Evolutionary conservation across 345 rosid genomes (phyloP).

Genomic region (Fremontodendron californicum): DNA sequence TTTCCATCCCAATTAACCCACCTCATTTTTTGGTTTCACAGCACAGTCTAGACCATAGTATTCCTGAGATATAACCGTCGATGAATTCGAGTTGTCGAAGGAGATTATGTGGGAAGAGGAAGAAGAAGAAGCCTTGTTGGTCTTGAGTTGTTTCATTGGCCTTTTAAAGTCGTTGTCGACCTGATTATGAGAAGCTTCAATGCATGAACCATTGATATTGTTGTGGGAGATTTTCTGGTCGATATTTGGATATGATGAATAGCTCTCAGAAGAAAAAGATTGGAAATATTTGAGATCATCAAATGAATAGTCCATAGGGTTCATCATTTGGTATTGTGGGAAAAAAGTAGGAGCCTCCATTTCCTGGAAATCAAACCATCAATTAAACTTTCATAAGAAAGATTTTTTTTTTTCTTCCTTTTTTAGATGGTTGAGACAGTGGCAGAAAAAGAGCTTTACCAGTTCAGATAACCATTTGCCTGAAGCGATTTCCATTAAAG

Average conservation of each 20-base stretch:
- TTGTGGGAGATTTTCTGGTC: slow-evolving; percentile 7
- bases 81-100: slow-evolving; percentile 30
- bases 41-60: slow-evolving; percentile 9
- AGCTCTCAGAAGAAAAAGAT: slow-evolving; percentile 20
- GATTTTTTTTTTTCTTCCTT: not conserved
- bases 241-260: slow-evolving; percentile 15
- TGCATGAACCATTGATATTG: not conserved
- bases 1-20: not conserved
- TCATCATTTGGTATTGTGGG: slow-evolving; percentile 24
- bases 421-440: not conserved
- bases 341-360: slow-evolving; percentile 24
- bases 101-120: slow-evolving; percentile 41
- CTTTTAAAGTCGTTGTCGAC: slow-evolving; percentile 11
- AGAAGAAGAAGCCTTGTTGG: slow-evolving; percentile 30
- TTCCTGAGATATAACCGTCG: slow-evolving; percentile 21
- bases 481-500: slow-evolving; percentile 27
- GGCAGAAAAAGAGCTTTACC: slow-evolving; percentile 12
- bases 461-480: slow-evolving; percentile 32
- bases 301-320: slow-evolving; percentile 22
- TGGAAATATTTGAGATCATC: slow-evolving; percentile 29
- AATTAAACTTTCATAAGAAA: not conserved
- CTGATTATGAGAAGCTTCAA: not conserved
- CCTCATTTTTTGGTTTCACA: slow-evolving; percentile 22
- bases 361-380: slow-evolving; percentile 17
- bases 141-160: slow-evolving; percentile 34